Evolutionary conservation across 2,329 filamentous ascomycete genomes (phyloP).

Genomic region (Ascocoryne sarcoides): DNA sequence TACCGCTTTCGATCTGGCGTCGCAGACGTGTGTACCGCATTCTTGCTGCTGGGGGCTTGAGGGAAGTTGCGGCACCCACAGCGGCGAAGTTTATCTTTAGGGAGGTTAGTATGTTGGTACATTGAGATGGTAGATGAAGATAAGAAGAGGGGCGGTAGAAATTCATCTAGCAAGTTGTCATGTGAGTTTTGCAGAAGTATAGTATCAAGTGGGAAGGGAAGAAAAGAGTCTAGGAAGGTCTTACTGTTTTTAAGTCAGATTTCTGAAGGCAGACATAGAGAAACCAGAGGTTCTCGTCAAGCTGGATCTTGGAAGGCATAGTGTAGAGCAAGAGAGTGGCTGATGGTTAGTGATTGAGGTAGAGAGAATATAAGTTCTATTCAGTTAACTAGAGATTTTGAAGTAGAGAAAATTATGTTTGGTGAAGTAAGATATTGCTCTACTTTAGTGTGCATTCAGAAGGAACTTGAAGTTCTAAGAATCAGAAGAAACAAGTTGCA

Average conservation of each 20-base stretch:
- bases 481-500: too few relatives aligned
- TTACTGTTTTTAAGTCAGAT: conserved; percentile 31
- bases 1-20: conserved; percentile 26
- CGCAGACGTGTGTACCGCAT: conserved; percentile 32
- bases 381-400: too few relatives aligned
- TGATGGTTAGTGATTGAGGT: too few relatives aligned
- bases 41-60: conserved; percentile 31
- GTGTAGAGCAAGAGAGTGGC: too few relatives aligned
- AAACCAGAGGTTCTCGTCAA: conserved; percentile 33
- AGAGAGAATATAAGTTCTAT: too few relatives aligned
- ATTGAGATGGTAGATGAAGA: background rate
- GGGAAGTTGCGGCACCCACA: conserved; percentile 27
- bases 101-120: conserved; percentile 2
- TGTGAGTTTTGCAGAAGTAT: background rate
- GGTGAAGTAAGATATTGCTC: too few relatives aligned
- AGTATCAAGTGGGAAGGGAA: background rate
- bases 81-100: conserved; percentile 33
- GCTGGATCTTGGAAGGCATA: conserved; percentile 33
- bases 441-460: too few relatives aligned
- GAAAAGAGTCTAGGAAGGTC: conserved; percentile 11
- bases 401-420: too few relatives aligned
- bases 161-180: too few relatives aligned
- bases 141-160: too few relatives aligned
- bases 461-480: too few relatives aligned
- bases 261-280: conserved; percentile 34